phyloP scores from a whole-genome alignment of 768 basidiomycete species.

The Pisolithus microcarpus region DNA sequence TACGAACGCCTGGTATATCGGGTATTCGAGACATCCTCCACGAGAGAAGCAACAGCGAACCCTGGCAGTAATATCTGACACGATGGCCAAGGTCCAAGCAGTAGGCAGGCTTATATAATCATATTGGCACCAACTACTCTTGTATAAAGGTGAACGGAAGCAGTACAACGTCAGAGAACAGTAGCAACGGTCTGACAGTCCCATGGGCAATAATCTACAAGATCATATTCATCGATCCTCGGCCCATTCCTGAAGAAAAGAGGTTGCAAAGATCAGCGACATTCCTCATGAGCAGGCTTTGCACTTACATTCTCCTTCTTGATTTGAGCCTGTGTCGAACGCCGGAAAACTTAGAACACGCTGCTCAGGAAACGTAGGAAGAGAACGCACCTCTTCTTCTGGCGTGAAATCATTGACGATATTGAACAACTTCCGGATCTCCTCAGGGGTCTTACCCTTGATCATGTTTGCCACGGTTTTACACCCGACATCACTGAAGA shows the following conservation, averaged over 20 bases:
- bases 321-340: constrained; percentile 72
- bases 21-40: constrained; percentile 49
- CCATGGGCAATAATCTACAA: constrained; percentile 17
- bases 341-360: constrained; percentile 1
- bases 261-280: constrained; percentile 11
- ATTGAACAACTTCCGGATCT: constrained; percentile 97
- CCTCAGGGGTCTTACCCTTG: constrained; percentile 99
- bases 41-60: not conserved
- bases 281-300: not conserved
- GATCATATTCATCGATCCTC: constrained; percentile 65
- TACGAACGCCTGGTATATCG: constrained; percentile 58
- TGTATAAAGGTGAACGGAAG: no score
- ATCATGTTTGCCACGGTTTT: constrained; percentile 99
- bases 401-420: constrained; percentile 98
- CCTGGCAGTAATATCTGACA: not conserved
- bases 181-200: constrained; percentile 11
- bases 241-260: constrained; percentile 71
- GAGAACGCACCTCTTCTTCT: constrained; percentile 80
- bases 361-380: constrained; percentile 3
- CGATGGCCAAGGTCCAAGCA: not conserved
- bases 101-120: not conserved
- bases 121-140: not conserved
- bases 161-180: constrained; percentile 6
- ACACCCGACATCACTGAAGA: constrained; percentile 87
- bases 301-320: constrained; percentile 94